These are phyloP conservation scores for Globisporangium heterothallicum DNA, from an alignment of 352 stramenopile genomes.

Conservation along the genomic window DNA sequence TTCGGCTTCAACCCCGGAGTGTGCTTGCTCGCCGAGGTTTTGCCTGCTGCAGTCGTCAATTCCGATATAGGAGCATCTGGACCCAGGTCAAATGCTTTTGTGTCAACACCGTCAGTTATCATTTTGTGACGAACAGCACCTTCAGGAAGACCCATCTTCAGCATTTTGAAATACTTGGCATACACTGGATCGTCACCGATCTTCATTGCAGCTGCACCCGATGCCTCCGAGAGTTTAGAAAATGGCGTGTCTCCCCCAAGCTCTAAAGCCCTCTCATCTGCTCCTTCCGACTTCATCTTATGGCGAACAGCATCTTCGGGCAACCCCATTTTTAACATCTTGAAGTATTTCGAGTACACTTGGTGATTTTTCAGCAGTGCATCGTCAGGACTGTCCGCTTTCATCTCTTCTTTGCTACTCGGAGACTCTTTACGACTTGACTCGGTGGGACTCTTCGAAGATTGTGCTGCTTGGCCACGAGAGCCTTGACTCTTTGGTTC, in stretches of 20 bases:
- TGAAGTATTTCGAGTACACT: conserved; percentile 85
- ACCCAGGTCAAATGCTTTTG: conserved; percentile 56
- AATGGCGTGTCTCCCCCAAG: conserved; percentile 41
- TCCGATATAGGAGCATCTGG: conserved; percentile 48
- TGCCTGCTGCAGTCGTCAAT: conserved; percentile 7
- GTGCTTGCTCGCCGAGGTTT: conserved; percentile 10
- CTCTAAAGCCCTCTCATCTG: conserved; percentile 50
- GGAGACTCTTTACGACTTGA: conserved; percentile 5
- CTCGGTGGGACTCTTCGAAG: too few relatives aligned
- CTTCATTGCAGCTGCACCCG: conserved; percentile 18
- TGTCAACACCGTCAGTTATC: conserved; percentile 37
- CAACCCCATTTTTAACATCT: conserved; percentile 90
- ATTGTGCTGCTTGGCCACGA: not conserved
- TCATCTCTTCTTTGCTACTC: conserved; percentile 4
- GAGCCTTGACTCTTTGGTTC: conserved; percentile 11
- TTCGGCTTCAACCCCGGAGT: conserved; percentile 15
- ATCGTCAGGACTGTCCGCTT: not conserved
- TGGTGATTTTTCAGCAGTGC: conserved; percentile 44
- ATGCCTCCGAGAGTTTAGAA: conserved; percentile 24
- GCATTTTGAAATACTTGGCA: conserved; percentile 92
- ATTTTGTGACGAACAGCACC: conserved; percentile 86
- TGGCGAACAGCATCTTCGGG: conserved; percentile 76
- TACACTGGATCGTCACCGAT: conserved; percentile 57
- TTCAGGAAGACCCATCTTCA: conserved; percentile 86
- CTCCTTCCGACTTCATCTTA: conserved; percentile 70